A percentile compares a stretch with the other conserved stretches of the same genome.
Conservation (phyloP, 495 filamentous ascomycete species). For the Hapsidospora chrysogenum region DNA sequence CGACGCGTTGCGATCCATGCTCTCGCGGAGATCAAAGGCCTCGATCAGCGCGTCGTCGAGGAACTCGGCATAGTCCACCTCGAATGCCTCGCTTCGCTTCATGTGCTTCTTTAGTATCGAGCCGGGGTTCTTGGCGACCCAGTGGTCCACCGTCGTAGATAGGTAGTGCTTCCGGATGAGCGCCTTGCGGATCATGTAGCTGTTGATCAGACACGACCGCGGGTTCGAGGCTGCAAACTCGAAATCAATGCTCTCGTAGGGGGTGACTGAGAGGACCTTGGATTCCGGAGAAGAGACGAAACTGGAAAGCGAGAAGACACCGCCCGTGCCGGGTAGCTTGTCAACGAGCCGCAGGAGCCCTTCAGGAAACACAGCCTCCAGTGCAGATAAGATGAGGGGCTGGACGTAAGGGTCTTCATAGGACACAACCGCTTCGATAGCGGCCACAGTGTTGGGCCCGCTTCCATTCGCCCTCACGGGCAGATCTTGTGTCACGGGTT, state of each 20-base stretch:
- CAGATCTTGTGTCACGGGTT: neutral
- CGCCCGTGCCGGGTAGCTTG: conserved; percentile 3
- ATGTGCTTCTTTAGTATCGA: conserved; percentile 50
- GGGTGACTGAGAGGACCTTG: conserved; percentile 60
- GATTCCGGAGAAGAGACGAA: conserved; percentile 17
- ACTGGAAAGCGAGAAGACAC: conserved; percentile 13
- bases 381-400: conserved; percentile 56
- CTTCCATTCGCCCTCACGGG: neutral
- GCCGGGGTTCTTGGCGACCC: conserved; percentile 65
- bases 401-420: conserved; percentile 81
- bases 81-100: conserved; percentile 63
- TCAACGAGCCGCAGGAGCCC: conserved; percentile 11
- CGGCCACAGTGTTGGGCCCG: too few species aligned
- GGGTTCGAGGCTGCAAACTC: conserved; percentile 46
- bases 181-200: conserved; percentile 90
- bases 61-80: conserved; percentile 93
- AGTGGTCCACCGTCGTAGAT: conserved; percentile 57
- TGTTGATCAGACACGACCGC: conserved; percentile 46
- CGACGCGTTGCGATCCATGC: conserved; percentile 44
- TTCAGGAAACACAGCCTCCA: conserved; percentile 43
- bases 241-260: conserved; percentile 80
- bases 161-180: conserved; percentile 95
- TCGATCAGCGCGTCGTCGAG: conserved; percentile 85
- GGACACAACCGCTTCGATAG: conserved; percentile 62
- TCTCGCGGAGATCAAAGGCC: conserved; percentile 69